These are phyloP conservation scores for Hypoxylon fuscum DNA, from an alignment of 495 filamentous ascomycete genomes.

Conservation along the genomic window DNA sequence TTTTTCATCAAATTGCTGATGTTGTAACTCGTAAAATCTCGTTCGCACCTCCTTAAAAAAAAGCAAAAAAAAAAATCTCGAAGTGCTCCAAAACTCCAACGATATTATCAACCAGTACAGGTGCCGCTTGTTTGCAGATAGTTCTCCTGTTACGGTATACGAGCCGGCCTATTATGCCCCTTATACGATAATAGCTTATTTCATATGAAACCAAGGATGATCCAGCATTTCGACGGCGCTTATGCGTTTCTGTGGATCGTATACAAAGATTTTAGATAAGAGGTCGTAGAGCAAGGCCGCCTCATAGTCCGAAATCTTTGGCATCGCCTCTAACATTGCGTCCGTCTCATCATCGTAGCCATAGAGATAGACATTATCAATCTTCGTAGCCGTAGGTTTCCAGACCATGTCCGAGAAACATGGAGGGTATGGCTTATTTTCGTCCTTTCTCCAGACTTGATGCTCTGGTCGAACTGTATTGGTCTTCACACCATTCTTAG, in stretches of 20 bases:
- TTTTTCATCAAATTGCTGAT: too few relatives aligned
- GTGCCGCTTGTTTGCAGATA: too few relatives aligned
- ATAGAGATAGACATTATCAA: slow-evolving; percentile 24
- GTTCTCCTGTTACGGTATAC: too few relatives aligned
- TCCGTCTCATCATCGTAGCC: slow-evolving; percentile 29
- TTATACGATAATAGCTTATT: too few relatives aligned
- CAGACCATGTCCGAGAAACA: slow-evolving; percentile 31
- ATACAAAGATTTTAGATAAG: slow-evolving; percentile 38
- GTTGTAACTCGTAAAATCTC: too few relatives aligned
- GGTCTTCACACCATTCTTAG: slow-evolving; percentile 17
- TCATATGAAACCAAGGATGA: slow-evolving; percentile 38
- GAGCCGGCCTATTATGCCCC: too few relatives aligned
- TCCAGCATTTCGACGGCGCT: slow-evolving; percentile 21
- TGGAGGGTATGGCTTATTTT: slow-evolving; percentile 18
- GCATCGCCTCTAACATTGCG: slow-evolving; percentile 28
- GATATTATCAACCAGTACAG: too few relatives aligned
- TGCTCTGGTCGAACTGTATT: slow-evolving; percentile 13
- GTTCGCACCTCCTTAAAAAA: too few relatives aligned
- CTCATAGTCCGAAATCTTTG: slow-evolving; percentile 39
- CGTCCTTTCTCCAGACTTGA: slow-evolving; percentile 3
- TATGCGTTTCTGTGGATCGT: slow-evolving; percentile 29
- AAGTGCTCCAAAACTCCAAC: too few relatives aligned
- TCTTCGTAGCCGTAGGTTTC: slow-evolving; percentile 30
- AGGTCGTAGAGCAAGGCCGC: slow-evolving; percentile 39
- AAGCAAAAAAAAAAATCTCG: too few relatives aligned